phyloP scores from a whole-genome alignment of 495 filamentous ascomycete genomes.

The Geoglossum glabrum region DNA sequence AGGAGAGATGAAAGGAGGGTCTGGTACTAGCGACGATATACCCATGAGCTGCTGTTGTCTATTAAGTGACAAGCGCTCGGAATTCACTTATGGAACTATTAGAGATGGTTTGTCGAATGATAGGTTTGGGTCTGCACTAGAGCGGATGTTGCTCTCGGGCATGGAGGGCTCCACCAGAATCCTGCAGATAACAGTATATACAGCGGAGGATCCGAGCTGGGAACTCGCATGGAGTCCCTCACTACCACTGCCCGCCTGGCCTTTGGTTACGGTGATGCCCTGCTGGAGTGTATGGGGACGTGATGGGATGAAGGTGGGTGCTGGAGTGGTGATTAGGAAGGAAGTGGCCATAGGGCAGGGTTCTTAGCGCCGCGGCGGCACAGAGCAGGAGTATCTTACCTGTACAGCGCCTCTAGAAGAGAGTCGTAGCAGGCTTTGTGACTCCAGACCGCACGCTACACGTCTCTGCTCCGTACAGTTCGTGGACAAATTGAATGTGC shows the following conservation, averaged over 20 bases:
- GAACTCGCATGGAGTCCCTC: background rate
- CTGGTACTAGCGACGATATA: too few relatives aligned
- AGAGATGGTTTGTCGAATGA: background rate
- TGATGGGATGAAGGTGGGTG: background rate
- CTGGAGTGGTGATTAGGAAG: slow-evolving; percentile 1
- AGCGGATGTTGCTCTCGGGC: background rate
- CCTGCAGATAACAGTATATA: slow-evolving; percentile 1
- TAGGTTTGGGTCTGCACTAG: background rate
- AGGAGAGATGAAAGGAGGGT: background rate
- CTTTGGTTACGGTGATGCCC: background rate
- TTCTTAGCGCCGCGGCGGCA: background rate
- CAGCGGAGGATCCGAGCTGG: background rate
- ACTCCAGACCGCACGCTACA: too few relatives aligned
- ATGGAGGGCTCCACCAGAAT: background rate
- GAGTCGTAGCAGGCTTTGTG: too few relatives aligned
- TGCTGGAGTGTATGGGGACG: background rate
- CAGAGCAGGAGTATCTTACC: too few relatives aligned
- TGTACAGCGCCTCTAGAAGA: too few relatives aligned
- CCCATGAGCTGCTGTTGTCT: background rate
- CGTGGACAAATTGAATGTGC: too few relatives aligned
- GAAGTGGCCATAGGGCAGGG: background rate
- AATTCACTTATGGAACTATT: background rate
- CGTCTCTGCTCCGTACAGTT: too few relatives aligned
- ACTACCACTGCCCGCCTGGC: too few relatives aligned
- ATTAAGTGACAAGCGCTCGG: background rate